Evolutionary conservation across 1,139 yeast genomes (phyloP).

Genomic region (Geotrichum klebahnii): DNA sequence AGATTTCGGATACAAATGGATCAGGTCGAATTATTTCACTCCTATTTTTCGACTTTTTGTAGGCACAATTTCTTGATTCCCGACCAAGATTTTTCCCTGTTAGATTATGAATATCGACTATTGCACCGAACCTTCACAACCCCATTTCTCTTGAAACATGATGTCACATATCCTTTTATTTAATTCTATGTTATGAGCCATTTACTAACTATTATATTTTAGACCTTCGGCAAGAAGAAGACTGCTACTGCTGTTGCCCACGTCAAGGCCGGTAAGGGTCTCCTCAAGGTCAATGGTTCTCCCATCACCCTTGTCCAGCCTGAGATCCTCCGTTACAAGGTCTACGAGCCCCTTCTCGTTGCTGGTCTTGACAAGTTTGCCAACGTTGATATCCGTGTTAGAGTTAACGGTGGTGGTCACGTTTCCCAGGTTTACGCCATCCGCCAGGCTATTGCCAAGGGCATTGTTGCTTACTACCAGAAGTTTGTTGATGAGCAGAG

Average conservation of each 20-base stretch:
- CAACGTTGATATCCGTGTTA: constrained; percentile 96
- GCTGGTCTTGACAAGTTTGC: constrained; percentile 99
- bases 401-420: constrained; percentile 99
- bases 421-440: constrained; percentile 99
- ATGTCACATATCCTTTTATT: too few species aligned
- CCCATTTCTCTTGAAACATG: too few species aligned
- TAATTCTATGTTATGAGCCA: too few species aligned
- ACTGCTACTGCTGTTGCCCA: constrained; percentile 99
- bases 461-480: constrained; percentile 98
- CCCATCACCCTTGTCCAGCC: constrained; percentile 99
- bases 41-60: too few species aligned
- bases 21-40: too few species aligned
- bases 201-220: too few species aligned
- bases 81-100: too few species aligned
- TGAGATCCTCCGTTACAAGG: constrained; percentile 98
- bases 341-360: constrained; percentile 97
- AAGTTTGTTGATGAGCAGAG: constrained; percentile 98
- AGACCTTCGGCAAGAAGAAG: constrained; percentile 99
- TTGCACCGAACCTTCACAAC: too few species aligned
- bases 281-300: constrained; percentile 97
- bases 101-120: too few species aligned
- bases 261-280: constrained; percentile 99
- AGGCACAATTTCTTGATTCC: too few species aligned
- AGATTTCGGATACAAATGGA: too few species aligned
- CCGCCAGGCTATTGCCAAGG: constrained; percentile 99